Evolutionary conservation across 2,329 filamentous ascomycete genomes (phyloP).

Genomic region (Trichoderma polysporum): DNA sequence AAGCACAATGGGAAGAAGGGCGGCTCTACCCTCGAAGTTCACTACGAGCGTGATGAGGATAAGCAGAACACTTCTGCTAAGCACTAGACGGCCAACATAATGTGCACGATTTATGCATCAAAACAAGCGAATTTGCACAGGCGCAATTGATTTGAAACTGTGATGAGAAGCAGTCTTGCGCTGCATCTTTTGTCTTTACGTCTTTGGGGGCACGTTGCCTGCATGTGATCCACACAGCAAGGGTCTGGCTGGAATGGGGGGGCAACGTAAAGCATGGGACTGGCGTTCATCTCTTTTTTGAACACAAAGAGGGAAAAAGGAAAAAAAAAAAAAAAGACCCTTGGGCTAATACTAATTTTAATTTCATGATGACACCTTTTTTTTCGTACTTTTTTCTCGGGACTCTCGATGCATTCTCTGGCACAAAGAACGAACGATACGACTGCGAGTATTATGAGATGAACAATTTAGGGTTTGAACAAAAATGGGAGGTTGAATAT

Average conservation of each 20-base stretch:
- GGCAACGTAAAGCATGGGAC: not conserved
- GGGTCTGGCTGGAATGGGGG: not conserved
- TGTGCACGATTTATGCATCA: not conserved
- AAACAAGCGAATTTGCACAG: not conserved
- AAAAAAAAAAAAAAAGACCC: not conserved
- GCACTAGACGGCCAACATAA: not conserved
- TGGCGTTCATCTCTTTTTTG: not conserved
- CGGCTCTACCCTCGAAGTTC: slow-evolving; percentile 25
- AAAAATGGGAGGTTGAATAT: not conserved
- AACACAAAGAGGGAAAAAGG: not conserved
- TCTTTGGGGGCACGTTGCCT: not conserved
- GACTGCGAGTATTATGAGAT: not conserved
- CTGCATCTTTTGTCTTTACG: not conserved
- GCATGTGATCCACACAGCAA: not conserved
- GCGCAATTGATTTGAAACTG: not conserved
- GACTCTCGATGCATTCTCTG: not conserved
- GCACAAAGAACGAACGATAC: not conserved
- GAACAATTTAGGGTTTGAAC: not conserved
- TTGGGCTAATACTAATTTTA: slow-evolving; percentile 18
- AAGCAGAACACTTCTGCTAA: slow-evolving; percentile 12
- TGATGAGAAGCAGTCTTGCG: not conserved
- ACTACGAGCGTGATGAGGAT: slow-evolving; percentile 26
- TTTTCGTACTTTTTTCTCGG: not conserved
- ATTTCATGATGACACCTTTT: not conserved
- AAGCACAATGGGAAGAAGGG: slow-evolving; percentile 1